These are phyloP conservation scores for Coemansia sp. DNA, from an alignment of 192 early-diverging fungal genomes.

Conservation along the genomic window DNA sequence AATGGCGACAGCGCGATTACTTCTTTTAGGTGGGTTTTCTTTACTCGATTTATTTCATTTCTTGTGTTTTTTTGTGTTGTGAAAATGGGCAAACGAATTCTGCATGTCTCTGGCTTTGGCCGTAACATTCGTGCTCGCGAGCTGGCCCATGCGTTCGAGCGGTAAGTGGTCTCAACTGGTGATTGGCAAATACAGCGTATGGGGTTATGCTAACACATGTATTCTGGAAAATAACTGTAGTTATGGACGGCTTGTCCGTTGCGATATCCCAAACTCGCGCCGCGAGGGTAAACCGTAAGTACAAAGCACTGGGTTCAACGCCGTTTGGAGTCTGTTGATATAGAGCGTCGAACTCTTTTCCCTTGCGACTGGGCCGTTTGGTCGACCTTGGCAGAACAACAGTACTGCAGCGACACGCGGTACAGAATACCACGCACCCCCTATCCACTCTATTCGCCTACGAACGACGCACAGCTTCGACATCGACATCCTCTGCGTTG, in stretches of 20 bases:
- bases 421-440: too few species aligned
- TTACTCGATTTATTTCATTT: background rate
- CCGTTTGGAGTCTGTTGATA: background rate
- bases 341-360: background rate
- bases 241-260: conserved; percentile 80
- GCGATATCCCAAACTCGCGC: conserved; percentile 80
- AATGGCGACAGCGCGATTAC: background rate
- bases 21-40: background rate
- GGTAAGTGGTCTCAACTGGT: conserved; percentile 53
- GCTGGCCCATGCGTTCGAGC: conserved; percentile 92
- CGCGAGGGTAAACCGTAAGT: conserved; percentile 69
- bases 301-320: background rate
- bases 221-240: conserved; percentile 38
- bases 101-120: conserved; percentile 81
- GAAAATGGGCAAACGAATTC: conserved; percentile 59
- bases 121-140: conserved; percentile 81
- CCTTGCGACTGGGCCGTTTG: background rate
- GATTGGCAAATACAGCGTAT: background rate
- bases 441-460: background rate
- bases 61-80: background rate
- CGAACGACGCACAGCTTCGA: background rate
- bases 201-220: background rate
- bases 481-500: background rate
- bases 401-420: background rate
- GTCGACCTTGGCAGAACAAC: background rate